Base-by-base conservation (phyloP, 2,329 filamentous ascomycete species). In the Rhinocladiella mackenziei region DNA sequence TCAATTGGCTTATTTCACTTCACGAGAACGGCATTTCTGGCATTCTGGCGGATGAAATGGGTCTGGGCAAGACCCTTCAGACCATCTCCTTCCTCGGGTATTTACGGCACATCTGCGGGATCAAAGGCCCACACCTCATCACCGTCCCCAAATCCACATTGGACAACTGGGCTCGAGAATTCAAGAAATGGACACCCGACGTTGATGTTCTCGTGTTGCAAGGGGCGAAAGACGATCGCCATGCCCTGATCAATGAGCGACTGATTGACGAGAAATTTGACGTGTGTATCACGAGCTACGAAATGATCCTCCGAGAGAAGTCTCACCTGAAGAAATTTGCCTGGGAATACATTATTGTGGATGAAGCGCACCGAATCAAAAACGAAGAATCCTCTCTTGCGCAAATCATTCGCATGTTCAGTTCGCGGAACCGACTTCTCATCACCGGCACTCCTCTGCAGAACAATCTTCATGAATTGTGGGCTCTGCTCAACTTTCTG, bases 291-390 rank as follows among this genome's bases (percentile, higher is more conserved):
- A 98, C 92, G 10, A 96, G 89, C 65, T 98, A 98, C 69, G 92
- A 98, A 66, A 97, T 98, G 91, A 89, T 98, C 48, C 75, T 98
- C 9, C 81, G 92, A 45, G 92, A 98, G 63, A 97, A 98, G 71
- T 75, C 86, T 1, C 88, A 95, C 57, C 68, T 98, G 56, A 95
- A 92, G 71, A 97, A 97, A 66, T 94, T 98, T 64, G 89, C 92
- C 0, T 98, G 92, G 92, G 91, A 98, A 65, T 98, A 98, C 67
- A 98, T 98, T 66, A 95, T 98, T 57, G 95, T 98, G 54, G 92
- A 98, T 60, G 92, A 98, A 69, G 83, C 92, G 2, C 92, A 98
- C 66, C 88, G 92, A 49, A 98, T 98, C 77, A 98, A 98, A 74
- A 98, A 98, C 67, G 92, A 98, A 63, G 89, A 97, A 65, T 98